phyloP scores from a whole-genome alignment of 2,329 filamentous ascomycete species.

The Albophoma yamanashiensis region DNA sequence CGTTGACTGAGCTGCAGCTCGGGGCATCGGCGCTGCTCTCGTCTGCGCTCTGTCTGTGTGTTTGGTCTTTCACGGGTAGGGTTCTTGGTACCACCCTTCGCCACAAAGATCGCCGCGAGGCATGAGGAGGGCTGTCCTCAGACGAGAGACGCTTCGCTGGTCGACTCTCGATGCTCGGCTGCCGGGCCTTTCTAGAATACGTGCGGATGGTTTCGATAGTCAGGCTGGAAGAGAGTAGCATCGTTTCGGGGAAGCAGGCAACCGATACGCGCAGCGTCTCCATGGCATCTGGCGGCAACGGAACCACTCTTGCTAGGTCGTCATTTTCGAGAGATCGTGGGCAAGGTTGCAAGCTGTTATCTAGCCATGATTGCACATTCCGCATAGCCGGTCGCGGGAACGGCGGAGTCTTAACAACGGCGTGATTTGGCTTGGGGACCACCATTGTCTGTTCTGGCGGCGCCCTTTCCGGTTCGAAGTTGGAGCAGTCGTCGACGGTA shows the following conservation, averaged over 20 bases:
- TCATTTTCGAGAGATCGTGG: constrained; percentile 18
- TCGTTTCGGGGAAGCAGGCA: constrained; percentile 47
- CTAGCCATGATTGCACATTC: constrained; percentile 24
- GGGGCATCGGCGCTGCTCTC: constrained; percentile 5
- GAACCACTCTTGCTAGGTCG: constrained; percentile 29
- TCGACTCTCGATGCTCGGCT: constrained; percentile 18
- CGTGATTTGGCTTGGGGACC: constrained; percentile 7
- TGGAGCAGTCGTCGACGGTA: constrained; percentile 1
- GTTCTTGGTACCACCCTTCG: constrained; percentile 21
- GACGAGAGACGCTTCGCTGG: constrained; percentile 7
- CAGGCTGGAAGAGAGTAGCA: constrained; percentile 43
- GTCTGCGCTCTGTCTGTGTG: constrained; percentile 1
- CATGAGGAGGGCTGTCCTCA: constrained; percentile 5
- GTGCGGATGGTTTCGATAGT: constrained; percentile 47
- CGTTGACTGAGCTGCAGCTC: constrained; percentile 6
- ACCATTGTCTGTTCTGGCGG: not conserved
- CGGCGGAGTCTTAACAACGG: constrained; percentile 19
- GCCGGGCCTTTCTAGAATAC: constrained; percentile 42
- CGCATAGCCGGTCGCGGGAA: constrained; percentile 22
- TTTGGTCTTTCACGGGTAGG: constrained; percentile 1
- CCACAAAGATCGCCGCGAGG: constrained; percentile 21
- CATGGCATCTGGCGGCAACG: constrained; percentile 40
- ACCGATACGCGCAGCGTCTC: constrained; percentile 44
- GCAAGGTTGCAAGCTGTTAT: constrained; percentile 18
- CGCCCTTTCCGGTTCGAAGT: constrained; percentile 5